These are phyloP conservation scores for Triticum turgidum DNA, from an alignment of 176 grass and related monocot species.

Conservation along the genomic window DNA sequence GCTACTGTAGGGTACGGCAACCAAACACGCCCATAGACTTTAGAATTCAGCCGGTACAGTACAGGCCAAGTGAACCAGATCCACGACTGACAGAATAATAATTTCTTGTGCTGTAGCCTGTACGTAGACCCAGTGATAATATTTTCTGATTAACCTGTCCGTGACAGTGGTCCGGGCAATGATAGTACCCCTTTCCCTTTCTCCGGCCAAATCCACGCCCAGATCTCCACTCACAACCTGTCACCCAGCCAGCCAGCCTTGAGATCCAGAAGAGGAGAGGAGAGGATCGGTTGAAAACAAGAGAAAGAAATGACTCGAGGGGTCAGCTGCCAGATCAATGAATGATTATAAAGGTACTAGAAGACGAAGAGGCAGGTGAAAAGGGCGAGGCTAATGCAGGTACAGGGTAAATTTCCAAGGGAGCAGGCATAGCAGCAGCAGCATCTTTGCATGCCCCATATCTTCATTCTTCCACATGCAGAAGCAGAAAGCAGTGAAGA, in stretches of 20 bases:
- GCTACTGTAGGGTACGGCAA: too few relatives aligned
- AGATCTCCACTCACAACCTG: constrained; percentile 26
- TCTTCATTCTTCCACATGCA: constrained; percentile 11
- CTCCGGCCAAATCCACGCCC: constrained; percentile 1
- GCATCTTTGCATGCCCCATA: constrained; percentile 21
- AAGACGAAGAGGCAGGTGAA: constrained; percentile 2
- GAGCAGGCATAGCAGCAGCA: neutral
- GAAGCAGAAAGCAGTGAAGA: constrained; percentile 21
- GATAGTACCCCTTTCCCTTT: neutral
- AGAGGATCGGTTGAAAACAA: constrained; percentile 7
- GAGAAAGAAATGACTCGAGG: neutral
- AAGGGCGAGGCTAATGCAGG: neutral
- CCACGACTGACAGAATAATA: neutral
- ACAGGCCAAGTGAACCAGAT: constrained; percentile 16
- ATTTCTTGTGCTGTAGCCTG: neutral
- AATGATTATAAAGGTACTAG: constrained; percentile 31
- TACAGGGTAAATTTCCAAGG: constrained; percentile 18
- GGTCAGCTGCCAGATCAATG: neutral
- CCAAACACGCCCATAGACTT: neutral
- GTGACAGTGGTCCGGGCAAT: neutral
- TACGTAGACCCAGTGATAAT: neutral
- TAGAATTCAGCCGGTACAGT: neutral
- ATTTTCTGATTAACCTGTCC: constrained; percentile 5
- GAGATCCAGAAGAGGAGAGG: constrained; percentile 6
- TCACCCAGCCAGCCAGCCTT: neutral